Evolutionary conservation across 73 alveolate genomes (phyloP).

Genomic region (Paramecium pentaurelia): DNA sequence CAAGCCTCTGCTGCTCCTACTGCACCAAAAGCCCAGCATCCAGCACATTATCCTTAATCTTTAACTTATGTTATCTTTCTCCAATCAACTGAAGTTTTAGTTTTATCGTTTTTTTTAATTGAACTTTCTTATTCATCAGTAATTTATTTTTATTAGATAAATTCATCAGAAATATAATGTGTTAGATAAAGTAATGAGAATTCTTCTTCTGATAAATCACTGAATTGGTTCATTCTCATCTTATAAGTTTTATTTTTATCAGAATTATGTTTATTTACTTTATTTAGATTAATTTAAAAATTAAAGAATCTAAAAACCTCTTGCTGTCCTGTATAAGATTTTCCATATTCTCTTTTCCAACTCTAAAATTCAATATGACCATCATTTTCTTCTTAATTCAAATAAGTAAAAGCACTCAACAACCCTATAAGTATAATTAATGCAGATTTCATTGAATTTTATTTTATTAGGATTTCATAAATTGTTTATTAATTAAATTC

Average conservation of each 20-base stretch:
- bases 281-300: background rate
- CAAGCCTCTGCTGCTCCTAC: slow-evolving; percentile 69
- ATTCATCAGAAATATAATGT: background rate
- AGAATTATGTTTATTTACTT: background rate
- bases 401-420: background rate
- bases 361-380: background rate
- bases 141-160: background rate
- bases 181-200: background rate
- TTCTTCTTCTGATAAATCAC: slow-evolving; percentile 73
- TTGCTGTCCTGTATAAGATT: background rate
- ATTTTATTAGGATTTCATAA: background rate
- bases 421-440: background rate
- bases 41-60: slow-evolving; percentile 64
- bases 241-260: background rate
- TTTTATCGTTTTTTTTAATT: background rate
- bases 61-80: background rate
- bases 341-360: background rate
- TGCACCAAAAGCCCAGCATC: slow-evolving; percentile 74
- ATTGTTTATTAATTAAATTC: background rate
- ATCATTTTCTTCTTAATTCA: background rate
- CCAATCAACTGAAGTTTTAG: slow-evolving; percentile 11
- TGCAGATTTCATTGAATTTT: background rate
- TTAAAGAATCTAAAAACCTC: background rate
- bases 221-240: background rate
- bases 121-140: background rate